A percentile compares a stretch with the other conserved stretches of the same genome.
Conservation (phyloP, 495 filamentous ascomycete species). For the Aspergillus taichungensis region DNA sequence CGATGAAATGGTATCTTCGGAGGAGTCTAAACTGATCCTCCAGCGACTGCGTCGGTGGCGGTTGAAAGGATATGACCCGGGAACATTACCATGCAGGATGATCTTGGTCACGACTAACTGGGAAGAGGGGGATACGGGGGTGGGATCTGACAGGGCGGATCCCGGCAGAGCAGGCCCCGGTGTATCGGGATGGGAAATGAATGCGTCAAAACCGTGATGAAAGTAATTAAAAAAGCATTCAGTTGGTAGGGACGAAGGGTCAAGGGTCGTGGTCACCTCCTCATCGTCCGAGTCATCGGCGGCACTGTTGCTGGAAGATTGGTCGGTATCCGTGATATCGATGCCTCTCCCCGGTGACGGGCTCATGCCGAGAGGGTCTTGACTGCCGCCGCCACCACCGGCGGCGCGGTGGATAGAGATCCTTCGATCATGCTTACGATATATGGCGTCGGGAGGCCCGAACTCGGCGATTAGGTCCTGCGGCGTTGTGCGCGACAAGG, state of each 20-base stretch:
- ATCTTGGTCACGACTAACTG: slow-evolving; percentile 80
- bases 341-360: slow-evolving; percentile 36
- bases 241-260: slow-evolving; percentile 34
- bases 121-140: slow-evolving; percentile 36
- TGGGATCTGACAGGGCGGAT: slow-evolving; percentile 25
- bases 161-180: slow-evolving; percentile 57
- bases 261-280: slow-evolving; percentile 19
- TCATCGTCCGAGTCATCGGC: slow-evolving; percentile 74
- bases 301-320: slow-evolving; percentile 65
- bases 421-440: slow-evolving; percentile 83
- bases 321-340: slow-evolving; percentile 61
- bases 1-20: slow-evolving; percentile 45
- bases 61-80: slow-evolving; percentile 94
- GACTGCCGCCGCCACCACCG: slow-evolving; percentile 27
- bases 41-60: slow-evolving; percentile 84
- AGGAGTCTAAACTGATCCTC: slow-evolving; percentile 53
- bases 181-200: slow-evolving; percentile 66
- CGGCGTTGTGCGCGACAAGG: slow-evolving; percentile 70
- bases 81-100: slow-evolving; percentile 86
- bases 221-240: slow-evolving; percentile 98
- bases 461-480: slow-evolving; percentile 87
- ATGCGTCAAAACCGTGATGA: slow-evolving; percentile 87
- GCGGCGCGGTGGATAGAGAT: slow-evolving; percentile 70
- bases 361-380: slow-evolving; percentile 31
- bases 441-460: slow-evolving; percentile 90